Conservation (phyloP, 352 stramenopile species). For the Phytophthora chlamydospora region DNA sequence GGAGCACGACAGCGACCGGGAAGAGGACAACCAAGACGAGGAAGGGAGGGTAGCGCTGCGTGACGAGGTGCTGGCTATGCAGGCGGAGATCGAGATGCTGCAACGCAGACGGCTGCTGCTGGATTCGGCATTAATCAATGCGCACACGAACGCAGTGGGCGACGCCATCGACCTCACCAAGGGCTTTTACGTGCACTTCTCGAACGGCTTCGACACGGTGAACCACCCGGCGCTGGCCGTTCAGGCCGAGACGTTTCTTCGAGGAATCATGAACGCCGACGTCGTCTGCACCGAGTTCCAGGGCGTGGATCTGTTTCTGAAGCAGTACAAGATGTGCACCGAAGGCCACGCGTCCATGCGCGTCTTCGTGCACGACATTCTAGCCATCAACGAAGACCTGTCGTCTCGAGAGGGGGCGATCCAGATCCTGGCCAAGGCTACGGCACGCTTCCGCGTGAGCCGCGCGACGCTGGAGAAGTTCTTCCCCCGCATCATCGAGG, state of each 20-base stretch:
- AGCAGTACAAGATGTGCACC: slow-evolving; percentile 51
- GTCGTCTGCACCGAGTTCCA: slow-evolving; percentile 60
- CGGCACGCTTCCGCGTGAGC: slow-evolving; percentile 48
- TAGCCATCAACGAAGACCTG: slow-evolving; percentile 32
- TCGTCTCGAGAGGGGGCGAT: slow-evolving; percentile 28
- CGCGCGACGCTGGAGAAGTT: slow-evolving; percentile 50
- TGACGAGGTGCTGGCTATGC: slow-evolving; percentile 36
- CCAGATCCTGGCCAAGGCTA: slow-evolving; percentile 48
- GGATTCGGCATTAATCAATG: slow-evolving; percentile 40
- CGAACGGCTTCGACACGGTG: slow-evolving; percentile 40
- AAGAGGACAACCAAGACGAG: slow-evolving; percentile 10
- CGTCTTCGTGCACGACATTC: slow-evolving; percentile 34
- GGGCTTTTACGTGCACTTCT: slow-evolving; percentile 56
- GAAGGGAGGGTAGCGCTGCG: slow-evolving; percentile 2
- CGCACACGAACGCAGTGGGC: slow-evolving; percentile 34
- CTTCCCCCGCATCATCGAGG: slow-evolving; percentile 56
- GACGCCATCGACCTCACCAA: slow-evolving; percentile 42
- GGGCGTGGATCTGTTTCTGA: slow-evolving; percentile 56
- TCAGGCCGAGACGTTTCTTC: slow-evolving; percentile 43
- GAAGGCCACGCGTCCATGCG: slow-evolving; percentile 36
- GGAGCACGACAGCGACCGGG: slow-evolving; percentile 4
- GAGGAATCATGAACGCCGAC: slow-evolving; percentile 47
- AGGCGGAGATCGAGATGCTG: slow-evolving; percentile 43
- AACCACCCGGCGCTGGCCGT: slow-evolving; percentile 23
- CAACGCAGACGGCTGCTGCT: slow-evolving; percentile 44